Conservation (phyloP, 441 rosid genomes). For the Mallotus repandus region DNA sequence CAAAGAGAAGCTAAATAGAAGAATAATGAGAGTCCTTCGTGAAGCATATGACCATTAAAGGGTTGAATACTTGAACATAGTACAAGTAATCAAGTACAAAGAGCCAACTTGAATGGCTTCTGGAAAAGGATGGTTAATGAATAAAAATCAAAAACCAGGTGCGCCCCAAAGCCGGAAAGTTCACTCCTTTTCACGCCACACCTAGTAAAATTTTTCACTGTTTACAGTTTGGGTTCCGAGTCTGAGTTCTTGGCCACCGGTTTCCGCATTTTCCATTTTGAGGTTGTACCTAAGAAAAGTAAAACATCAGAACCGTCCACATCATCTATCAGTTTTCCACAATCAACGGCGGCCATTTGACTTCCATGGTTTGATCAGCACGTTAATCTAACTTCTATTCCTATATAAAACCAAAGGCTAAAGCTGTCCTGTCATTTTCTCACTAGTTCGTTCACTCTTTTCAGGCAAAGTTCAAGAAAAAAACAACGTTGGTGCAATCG, state of each 20-base stretch:
- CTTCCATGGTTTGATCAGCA: neutral
- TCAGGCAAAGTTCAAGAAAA: neutral
- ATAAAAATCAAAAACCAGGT: no score
- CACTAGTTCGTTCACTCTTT: no score
- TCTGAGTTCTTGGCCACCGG: neutral
- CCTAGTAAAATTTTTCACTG: no score
- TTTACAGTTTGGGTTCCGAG: neutral
- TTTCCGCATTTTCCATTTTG: conserved; percentile 7
- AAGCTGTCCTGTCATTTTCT: neutral
- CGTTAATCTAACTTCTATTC: neutral
- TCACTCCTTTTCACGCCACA: neutral
- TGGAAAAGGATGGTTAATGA: no score
- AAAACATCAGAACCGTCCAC: conserved; percentile 23
- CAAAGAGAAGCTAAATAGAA: no score
- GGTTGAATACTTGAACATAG: no score
- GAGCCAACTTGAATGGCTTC: neutral
- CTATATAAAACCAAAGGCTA: neutral
- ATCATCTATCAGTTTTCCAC: neutral
- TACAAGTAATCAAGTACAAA: no score
- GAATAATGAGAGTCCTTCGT: no score
- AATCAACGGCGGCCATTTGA: conserved; percentile 21
- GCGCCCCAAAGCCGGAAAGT: neutral
- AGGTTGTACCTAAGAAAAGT: neutral
- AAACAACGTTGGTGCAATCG: conserved; percentile 1
- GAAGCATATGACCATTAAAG: no score